A percentile compares a stretch with the other conserved stretches of the same genome.
phyloP scores from a whole-genome alignment of 75 land plant genomes.

The Gnetum montanum region DNA sequence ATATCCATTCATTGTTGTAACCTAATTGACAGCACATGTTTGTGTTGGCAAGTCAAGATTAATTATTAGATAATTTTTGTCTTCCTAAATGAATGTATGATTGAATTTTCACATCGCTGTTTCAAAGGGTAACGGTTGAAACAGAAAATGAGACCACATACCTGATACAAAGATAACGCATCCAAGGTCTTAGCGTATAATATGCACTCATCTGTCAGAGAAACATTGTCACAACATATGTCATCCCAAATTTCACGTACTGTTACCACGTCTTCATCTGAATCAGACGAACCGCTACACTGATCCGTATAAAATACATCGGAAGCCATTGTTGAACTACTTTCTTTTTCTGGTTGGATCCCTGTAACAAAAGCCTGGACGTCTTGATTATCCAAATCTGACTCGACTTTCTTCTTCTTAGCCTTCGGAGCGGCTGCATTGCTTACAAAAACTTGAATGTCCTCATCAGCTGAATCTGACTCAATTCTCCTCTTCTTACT shows the following conservation, averaged over 20 bases:
- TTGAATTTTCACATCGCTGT: too few species aligned
- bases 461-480: too few species aligned
- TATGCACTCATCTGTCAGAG: conserved; percentile 21
- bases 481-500: conserved; percentile 31
- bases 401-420: conserved; percentile 29
- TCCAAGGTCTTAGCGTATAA: conserved; percentile 68
- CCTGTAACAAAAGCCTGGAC: conserved; percentile 45
- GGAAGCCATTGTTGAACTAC: conserved; percentile 1
- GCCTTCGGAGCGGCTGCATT: background rate
- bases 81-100: too few species aligned
- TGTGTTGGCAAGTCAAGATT: too few species aligned
- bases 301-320: conserved; percentile 1
- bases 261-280: conserved; percentile 6
- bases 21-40: too few species aligned
- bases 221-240: conserved; percentile 1
- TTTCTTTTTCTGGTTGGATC: conserved; percentile 6
- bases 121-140: too few species aligned
- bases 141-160: conserved; percentile 20
- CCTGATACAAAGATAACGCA: conserved; percentile 64
- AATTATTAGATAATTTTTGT: too few species aligned
- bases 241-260: conserved; percentile 57
- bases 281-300: conserved; percentile 14
- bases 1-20: too few species aligned
- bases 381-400: conserved; percentile 10
- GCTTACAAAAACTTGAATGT: background rate